phyloP scores from a whole-genome alignment of 2,329 filamentous ascomycete species.

The Ilyonectria robusta region DNA sequence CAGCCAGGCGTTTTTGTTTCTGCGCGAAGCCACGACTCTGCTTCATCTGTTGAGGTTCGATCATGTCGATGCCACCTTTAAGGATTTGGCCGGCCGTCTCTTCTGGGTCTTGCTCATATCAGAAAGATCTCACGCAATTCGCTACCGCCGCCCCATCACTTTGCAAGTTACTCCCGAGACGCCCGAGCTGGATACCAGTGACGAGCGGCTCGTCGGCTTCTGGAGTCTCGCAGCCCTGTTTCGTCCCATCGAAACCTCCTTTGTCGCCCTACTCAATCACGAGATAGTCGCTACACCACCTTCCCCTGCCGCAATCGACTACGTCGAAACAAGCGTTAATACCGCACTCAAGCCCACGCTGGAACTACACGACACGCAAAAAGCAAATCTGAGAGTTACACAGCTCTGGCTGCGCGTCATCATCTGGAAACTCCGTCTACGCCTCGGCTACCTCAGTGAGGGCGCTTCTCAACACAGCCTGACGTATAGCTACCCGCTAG shows the following conservation, averaged over 20 bases:
- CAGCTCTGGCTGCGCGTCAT: slow-evolving; percentile 62
- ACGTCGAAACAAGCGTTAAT: slow-evolving; percentile 55
- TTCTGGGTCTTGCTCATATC: slow-evolving; percentile 62
- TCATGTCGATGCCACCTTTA: slow-evolving; percentile 42
- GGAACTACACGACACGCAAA: slow-evolving; percentile 59
- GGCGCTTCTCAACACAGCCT: slow-evolving; percentile 51
- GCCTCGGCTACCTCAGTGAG: slow-evolving; percentile 58
- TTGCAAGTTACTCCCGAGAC: slow-evolving; percentile 57
- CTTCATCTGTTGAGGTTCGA: slow-evolving; percentile 54
- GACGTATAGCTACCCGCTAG: slow-evolving; percentile 60
- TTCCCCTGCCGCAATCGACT: slow-evolving; percentile 51
- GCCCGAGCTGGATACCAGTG: slow-evolving; percentile 50
- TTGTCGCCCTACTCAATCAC: slow-evolving; percentile 58
- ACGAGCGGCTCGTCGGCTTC: slow-evolving; percentile 54
- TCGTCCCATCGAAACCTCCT: slow-evolving; percentile 58
- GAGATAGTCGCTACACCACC: slow-evolving; percentile 52
- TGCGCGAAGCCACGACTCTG: slow-evolving; percentile 60
- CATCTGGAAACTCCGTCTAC: slow-evolving; percentile 61
- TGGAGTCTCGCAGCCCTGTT: slow-evolving; percentile 59
- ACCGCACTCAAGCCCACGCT: slow-evolving; percentile 52
- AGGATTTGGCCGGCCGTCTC: slow-evolving; percentile 52
- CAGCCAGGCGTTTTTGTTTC: slow-evolving; percentile 59
- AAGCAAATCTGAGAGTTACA: slow-evolving; percentile 60
- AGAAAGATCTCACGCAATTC: slow-evolving; percentile 61
- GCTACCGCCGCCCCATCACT: slow-evolving; percentile 60